Evolutionary conservation across 352 stramenopile species (phyloP), one percentile per base, ranked within the genome.

Genomic region (Globisporangium paddicum): DNA sequence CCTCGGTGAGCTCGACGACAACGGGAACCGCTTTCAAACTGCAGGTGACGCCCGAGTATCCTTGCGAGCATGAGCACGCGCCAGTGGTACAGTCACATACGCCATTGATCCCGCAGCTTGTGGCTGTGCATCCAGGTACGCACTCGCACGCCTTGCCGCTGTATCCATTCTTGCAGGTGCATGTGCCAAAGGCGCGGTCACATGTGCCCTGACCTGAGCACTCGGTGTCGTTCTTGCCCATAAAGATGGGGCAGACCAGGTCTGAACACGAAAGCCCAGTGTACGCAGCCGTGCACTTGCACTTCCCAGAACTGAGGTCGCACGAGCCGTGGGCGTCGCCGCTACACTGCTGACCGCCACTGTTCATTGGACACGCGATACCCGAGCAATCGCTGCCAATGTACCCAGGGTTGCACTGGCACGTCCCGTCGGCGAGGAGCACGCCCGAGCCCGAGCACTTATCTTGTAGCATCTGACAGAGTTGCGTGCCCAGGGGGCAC

Each of bases 191-290:
- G 18, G 60, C 61, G 13, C 63, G 64, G 32, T 90, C 60, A 38
- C 84, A 94, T 0, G 67, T 57, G 1, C 85, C 85, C 55, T 90
- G 78, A 0, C 78, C 77, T 41, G 80, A 90, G 62, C 84, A 94
- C 53, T 91, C 75, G 13, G 55, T 69, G 0, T 40, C 18, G 44
- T 72, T 81, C 53, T 89, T 91, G 25, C 63, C 62, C 2, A 63
- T 52, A 2, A 63, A 42, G 2, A 60, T 56, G 6, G 79, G 82
- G 34, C 79, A 90, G 4, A 91, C 52, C 5, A 93, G 63, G 19
- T 79, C 75, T 1, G 75, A 76, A 48, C 80, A 93, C 8, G 69
- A 72, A 4, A 85, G 23, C 6, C 82, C 82, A 0, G 80, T 86
- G 57, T 86, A 89, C 13, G 67, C 60, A 8, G 55, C 70, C 0